Evolutionary conservation across 2,329 filamentous ascomycete genomes (phyloP), one percentile per base, ranked within the genome.

Genomic region (Paecilomyces fulvus): DNA sequence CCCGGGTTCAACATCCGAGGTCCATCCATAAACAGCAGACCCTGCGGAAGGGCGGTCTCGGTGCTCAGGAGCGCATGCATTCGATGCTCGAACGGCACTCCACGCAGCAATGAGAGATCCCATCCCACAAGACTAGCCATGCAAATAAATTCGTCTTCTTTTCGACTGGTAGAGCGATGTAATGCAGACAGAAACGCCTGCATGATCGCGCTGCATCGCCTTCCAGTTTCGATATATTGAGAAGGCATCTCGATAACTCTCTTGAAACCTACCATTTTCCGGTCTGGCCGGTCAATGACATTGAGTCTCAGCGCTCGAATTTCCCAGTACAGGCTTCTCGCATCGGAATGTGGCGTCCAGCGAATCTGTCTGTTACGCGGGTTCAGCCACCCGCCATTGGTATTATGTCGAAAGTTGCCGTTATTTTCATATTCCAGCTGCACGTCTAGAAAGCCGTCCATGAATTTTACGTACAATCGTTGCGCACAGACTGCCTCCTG

Each of bases 401-500:
- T 52, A 5, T 33, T 14, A 33, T 14, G 31, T 33, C 51, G 51
- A 17, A n/a, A 11, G 25, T 52, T 52, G 25, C 7, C 33, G 14
- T 33, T 12, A 21, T 52, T 30, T 52, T 52, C 23, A 21, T 52
- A 52, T 52, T 14, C 51, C 23, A 33, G 30, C 25, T 52, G 10
- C 11, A 52, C 51, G 33, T 52, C 51, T 4, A 52, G 20, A 21
- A 52, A 31, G 21, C 51, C 51, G 28, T 52, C 51, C n/a, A 33
- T 33, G 51, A 52, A 52, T 28, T 52, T 52, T n/a, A 52, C 30
- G 25, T 33, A 52, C 12, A 52, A 33, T 31, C 25, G 51, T 33
- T 33, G 51, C 23, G 51, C 51, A 12, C 51, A 52, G 33, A 52
- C 51, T 17, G 25, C 51, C 28, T 52, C 51, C n/a, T 52, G 51